Percentiles rank a stretch among this genome's conserved stretches.
These are phyloP conservation scores for Pythium sp. DNA, from an alignment of 352 stramenopile genomes.

Conservation along the genomic window DNA sequence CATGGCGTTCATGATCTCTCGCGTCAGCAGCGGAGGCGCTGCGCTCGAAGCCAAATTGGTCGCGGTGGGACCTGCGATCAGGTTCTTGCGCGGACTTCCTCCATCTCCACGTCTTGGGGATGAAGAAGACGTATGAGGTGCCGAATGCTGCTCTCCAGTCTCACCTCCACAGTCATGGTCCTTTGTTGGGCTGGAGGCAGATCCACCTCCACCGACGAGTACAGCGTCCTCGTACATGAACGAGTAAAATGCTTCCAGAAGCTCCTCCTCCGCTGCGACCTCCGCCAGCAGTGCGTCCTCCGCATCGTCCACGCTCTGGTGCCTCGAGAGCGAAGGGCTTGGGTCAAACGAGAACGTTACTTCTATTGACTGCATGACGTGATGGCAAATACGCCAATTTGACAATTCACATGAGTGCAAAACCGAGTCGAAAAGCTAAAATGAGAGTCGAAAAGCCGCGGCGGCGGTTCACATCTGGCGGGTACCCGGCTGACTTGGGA, in stretches of 20 bases:
- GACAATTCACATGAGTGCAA: background rate
- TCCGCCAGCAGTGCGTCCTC: slow-evolving; percentile 14
- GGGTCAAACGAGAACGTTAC: too few relatives aligned
- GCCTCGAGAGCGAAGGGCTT: background rate
- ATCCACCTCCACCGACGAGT: slow-evolving; percentile 26
- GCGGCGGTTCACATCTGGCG: slow-evolving; percentile 12
- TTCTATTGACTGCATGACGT: background rate
- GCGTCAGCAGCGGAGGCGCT: slow-evolving; percentile 22
- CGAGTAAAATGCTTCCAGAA: slow-evolving; percentile 58
- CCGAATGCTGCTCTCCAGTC: slow-evolving; percentile 7
- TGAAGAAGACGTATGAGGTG: background rate
- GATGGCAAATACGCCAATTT: background rate
- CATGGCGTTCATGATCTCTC: slow-evolving; percentile 67
- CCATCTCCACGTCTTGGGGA: slow-evolving; percentile 23
- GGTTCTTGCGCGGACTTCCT: slow-evolving; percentile 22
- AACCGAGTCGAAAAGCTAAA: slow-evolving; percentile 3
- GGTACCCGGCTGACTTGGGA: too few relatives aligned
- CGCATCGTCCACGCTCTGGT: slow-evolving; percentile 6
- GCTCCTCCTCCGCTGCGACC: slow-evolving; percentile 24
- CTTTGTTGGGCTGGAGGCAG: slow-evolving; percentile 30
- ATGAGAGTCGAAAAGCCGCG: slow-evolving; percentile 8
- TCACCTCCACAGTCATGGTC: slow-evolving; percentile 10
- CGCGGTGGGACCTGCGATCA: slow-evolving; percentile 9
- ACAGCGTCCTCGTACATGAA: slow-evolving; percentile 61
- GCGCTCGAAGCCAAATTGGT: slow-evolving; percentile 15